Base-by-base conservation (phyloP, 202 grass and related monocot species). In the Zoysia matrella region DNA sequence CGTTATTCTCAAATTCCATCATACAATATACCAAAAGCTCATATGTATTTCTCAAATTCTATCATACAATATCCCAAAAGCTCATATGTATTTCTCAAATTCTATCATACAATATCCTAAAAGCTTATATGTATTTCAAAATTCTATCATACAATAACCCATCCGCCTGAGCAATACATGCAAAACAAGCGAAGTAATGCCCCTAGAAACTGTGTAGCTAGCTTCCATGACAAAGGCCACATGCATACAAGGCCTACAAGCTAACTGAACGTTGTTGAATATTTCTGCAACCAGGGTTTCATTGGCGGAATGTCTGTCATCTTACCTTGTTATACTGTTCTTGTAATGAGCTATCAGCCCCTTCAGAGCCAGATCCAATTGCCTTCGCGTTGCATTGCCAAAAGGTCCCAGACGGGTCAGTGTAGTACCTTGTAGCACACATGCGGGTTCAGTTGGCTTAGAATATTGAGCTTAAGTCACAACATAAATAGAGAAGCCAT, bases 261-360 rank as follows among this genome's bases (percentile, higher is more conserved):
- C 18, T 30, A 60, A 6, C 47, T 42, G 50, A 65, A 3, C 60
- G 42, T 80, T 81, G 45, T 41, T 39, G 7, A 40, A 52, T 50
- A 80, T 55, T 58, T 61, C 52, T 13, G 7, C 60, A 51, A 56
- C 74, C 16, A 18, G 62, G 3, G 12, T 47, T 36, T 60, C 69
- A 60, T 42, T 52, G 2, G 52, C 11, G 60, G 6, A 6, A 80
- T 7, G 43, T 67, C 3, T 15, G 11, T 43, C 3, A 65, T 46
- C 0, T 8, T 82, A 95, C 96, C 91, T 95, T 96, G 78, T 94
- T 95, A 72, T 95, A 99, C 72, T 90, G 93, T 81, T 99, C 96
- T 75, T 99, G 96, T 55, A 99, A 90, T 42, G 96, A 96, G 68
- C 88, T 92, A 80, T 99, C 92, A 87, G 96, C 96, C 75, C 93